Evolutionary conservation across 1,284 basidiomycete genomes (phyloP).

Genomic region (Pseudozyma thailandica): DNA sequence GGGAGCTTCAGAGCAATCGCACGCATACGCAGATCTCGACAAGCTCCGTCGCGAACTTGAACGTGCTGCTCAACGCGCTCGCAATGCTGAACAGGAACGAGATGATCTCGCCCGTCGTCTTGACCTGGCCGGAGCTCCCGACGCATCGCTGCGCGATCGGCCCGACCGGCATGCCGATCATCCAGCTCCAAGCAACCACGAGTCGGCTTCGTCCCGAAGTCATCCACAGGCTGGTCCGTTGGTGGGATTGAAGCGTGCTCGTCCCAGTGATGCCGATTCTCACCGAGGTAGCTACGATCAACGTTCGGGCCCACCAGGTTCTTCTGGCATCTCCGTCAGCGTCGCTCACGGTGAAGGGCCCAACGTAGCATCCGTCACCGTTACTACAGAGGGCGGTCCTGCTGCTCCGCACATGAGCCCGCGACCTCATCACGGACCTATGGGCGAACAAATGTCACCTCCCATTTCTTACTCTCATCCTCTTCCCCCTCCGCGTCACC

Average conservation of each 20-base stretch:
- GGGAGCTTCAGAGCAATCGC: slow-evolving; percentile 16
- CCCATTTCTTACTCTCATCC: slow-evolving; percentile 18
- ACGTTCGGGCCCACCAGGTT: slow-evolving; percentile 11
- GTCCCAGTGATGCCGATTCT: slow-evolving; percentile 17
- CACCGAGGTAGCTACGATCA: slow-evolving; percentile 12
- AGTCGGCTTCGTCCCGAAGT: slow-evolving; percentile 1
- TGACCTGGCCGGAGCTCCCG: slow-evolving; percentile 27
- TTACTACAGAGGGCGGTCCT: slow-evolving; percentile 17
- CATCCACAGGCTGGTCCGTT: neutral
- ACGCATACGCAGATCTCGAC: slow-evolving; percentile 46
- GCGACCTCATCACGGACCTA: slow-evolving; percentile 10
- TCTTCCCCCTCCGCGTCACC: slow-evolving; percentile 14
- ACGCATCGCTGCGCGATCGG: slow-evolving; percentile 19
- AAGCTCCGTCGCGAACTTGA: slow-evolving; percentile 44
- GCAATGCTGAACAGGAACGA: slow-evolving; percentile 45
- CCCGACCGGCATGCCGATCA: slow-evolving; percentile 16
- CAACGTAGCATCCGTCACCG: slow-evolving; percentile 18
- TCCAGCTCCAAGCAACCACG: neutral
- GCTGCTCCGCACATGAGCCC: slow-evolving; percentile 14
- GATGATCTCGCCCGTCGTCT: slow-evolving; percentile 48
- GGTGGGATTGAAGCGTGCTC: slow-evolving; percentile 18
- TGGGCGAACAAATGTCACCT: slow-evolving; percentile 19
- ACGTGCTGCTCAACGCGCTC: slow-evolving; percentile 30
- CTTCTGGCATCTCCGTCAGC: slow-evolving; percentile 16
- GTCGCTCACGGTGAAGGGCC: slow-evolving; percentile 40